Base-by-base conservation (phyloP, 73 alveolate species). In the Paramecium tetraurelia region DNA sequence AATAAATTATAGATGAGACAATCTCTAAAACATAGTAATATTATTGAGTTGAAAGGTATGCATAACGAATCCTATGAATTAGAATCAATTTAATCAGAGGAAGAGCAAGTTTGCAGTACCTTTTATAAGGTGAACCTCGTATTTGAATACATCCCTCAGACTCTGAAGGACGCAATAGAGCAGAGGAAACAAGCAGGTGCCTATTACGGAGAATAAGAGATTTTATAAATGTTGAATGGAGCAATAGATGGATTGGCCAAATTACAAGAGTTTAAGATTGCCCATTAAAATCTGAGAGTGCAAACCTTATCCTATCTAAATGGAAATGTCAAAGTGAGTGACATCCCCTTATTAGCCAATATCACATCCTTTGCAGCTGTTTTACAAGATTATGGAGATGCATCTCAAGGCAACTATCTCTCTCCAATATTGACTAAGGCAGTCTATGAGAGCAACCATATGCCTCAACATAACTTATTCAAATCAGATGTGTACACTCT, bases 401-500 rank as follows among this genome's bases (percentile, higher is more conserved):
- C 24, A 2, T 24, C 57, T 18, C 20, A 41, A 44, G 90, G 90
- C 4, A 31, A 80, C 12, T 80, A 80, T 80, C 72, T 80, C 3
- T 44, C 76, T 18, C 90, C 90, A 14, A n/a, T 80, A 21, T 35
- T 80, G 14, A 80, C 76, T 41, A 80, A 44, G 38, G 90, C 90
- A 41, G 90, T 80, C 24, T 14, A 20, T 20, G 76, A 80, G 5
- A 24, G 46, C 27, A 44, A 80, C 21, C 70, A 41, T 80, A 9
- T 14, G 18, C 92, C 90, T 44, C 24, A 43, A 70, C 87, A 89
- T 40, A 89, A 89, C 63, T 24, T 46, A 71, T 72, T 41, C 21
- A 89, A 89, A 83, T 58, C 90, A 12, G 94, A 89, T 89, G 94
- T 89, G 12, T 89, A 59, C 14, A 71, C 92, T 43, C 24, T 89